Conservation (phyloP, 768 basidiomycete genomes). For the Termitomyces sp. region DNA sequence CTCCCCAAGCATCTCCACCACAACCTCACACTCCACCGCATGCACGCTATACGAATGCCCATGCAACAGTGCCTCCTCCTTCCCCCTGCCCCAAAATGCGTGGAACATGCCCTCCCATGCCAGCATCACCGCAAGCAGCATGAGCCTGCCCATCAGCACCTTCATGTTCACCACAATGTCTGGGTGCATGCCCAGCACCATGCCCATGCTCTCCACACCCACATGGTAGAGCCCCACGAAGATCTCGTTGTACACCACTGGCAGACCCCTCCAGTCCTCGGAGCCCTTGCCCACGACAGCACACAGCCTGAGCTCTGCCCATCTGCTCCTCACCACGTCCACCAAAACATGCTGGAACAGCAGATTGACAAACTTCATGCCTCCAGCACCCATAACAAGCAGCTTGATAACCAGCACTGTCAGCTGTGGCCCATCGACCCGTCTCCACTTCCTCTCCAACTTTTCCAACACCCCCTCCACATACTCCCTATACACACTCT, state of each 20-base stretch:
- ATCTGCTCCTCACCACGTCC: constrained; percentile 61
- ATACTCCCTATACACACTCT: constrained; percentile 56
- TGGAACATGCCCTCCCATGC: constrained; percentile 77
- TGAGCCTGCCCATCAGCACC: constrained; percentile 86
- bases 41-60: constrained; percentile 97
- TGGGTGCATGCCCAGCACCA: constrained; percentile 69
- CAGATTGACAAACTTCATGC: constrained; percentile 97
- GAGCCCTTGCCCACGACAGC: background rate
- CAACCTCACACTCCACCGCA: constrained; percentile 89
- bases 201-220: constrained; percentile 60
- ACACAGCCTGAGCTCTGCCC: constrained; percentile 4
- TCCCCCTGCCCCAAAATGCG: constrained; percentile 71
- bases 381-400: constrained; percentile 90
- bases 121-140: constrained; percentile 84
- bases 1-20: constrained; percentile 71
- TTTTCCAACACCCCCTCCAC: constrained; percentile 50
- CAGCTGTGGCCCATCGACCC: constrained; percentile 30
- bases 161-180: constrained; percentile 94
- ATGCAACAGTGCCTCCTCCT: constrained; percentile 85
- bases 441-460: constrained; percentile 37
- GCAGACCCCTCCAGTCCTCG: constrained; percentile 63
- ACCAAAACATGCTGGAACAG: constrained; percentile 89
- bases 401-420: constrained; percentile 89
- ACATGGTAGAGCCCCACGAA: constrained; percentile 91
- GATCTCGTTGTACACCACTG: constrained; percentile 95